These are phyloP conservation scores for Rhodotorula sp. DNA, from an alignment of 1,284 basidiomycete species.

Conservation along the genomic window DNA sequence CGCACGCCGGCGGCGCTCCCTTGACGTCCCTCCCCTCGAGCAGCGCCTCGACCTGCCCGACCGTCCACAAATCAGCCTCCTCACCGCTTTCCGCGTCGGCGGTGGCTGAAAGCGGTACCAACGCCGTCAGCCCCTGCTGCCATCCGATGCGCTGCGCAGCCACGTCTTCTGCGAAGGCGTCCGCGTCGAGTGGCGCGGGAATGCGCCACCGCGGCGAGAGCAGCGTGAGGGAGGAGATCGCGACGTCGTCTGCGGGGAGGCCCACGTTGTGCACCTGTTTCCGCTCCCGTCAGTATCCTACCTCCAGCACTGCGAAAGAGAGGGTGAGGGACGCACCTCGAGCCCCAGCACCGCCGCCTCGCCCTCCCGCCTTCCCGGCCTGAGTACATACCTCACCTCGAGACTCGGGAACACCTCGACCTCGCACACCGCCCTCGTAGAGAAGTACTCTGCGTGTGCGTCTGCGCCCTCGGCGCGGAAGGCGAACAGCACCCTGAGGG, in stretches of 20 bases:
- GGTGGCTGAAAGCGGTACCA: conserved; percentile 2
- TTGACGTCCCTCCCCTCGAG: conserved; percentile 31
- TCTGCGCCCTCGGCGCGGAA: conserved; percentile 6
- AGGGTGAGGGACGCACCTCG: conserved; percentile 17
- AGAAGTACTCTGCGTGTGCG: conserved; percentile 11
- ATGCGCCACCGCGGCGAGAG: conserved; percentile 27
- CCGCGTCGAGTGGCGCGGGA: neutral
- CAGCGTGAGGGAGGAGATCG: conserved; percentile 22
- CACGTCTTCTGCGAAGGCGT: neutral
- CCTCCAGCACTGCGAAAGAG: neutral
- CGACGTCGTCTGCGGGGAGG: conserved; percentile 28
- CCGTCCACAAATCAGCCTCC: conserved; percentile 9
- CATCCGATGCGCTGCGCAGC: conserved; percentile 8
- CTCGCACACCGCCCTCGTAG: conserved; percentile 9
- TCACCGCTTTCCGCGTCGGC: neutral
- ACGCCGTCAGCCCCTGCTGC: conserved; percentile 24
- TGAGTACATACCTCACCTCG: conserved; percentile 9
- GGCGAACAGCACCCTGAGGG: conserved; percentile 19
- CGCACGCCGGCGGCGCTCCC: neutral
- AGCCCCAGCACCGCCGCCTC: conserved; percentile 18
- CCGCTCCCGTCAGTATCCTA: neutral
- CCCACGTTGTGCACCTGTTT: conserved; percentile 25
- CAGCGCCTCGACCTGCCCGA: conserved; percentile 22
- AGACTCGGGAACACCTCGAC: conserved; percentile 37
- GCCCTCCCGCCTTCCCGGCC: neutral